Percentiles rank a stretch among this genome's conserved stretches.
Evolutionary conservation across 352 stramenopile species (phyloP).

Genomic region (Globisporangium rhizosaccharum): DNA sequence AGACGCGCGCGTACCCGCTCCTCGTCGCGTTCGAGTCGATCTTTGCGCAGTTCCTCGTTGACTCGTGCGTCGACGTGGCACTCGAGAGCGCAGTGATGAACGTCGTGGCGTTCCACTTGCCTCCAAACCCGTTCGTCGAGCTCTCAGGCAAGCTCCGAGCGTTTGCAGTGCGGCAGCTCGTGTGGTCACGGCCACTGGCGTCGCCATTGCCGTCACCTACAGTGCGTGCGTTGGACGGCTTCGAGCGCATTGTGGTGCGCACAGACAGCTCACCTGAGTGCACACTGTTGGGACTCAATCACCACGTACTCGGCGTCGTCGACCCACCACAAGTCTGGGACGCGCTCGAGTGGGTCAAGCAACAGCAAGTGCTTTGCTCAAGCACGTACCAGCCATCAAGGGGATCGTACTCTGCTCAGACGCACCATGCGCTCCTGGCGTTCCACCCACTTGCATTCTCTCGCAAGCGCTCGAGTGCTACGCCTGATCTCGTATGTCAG

Average conservation of each 20-base stretch:
- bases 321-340: slow-evolving; percentile 7
- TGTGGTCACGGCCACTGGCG: slow-evolving; percentile 17
- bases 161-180: slow-evolving; percentile 30
- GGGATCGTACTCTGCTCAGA: slow-evolving; percentile 33
- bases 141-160: slow-evolving; percentile 29
- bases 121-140: slow-evolving; percentile 44
- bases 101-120: slow-evolving; percentile 29
- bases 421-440: slow-evolving; percentile 19
- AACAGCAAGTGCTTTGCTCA: slow-evolving; percentile 15
- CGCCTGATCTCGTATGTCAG: not conserved
- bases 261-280: not conserved
- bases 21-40: slow-evolving; percentile 34
- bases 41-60: slow-evolving; percentile 42
- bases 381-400: slow-evolving; percentile 27
- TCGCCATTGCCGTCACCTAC: not conserved
- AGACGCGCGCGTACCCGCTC: slow-evolving; percentile 27
- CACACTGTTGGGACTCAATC: slow-evolving; percentile 15
- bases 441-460: slow-evolving; percentile 21
- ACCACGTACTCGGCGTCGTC: slow-evolving; percentile 15
- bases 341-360: slow-evolving; percentile 20
- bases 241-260: not conserved
- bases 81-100: slow-evolving; percentile 50
- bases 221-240: not conserved
- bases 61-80: slow-evolving; percentile 38
- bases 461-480: not conserved